Conservation (phyloP, 192 early-diverging fungal species). For the Rhizophagus clarus region DNA sequence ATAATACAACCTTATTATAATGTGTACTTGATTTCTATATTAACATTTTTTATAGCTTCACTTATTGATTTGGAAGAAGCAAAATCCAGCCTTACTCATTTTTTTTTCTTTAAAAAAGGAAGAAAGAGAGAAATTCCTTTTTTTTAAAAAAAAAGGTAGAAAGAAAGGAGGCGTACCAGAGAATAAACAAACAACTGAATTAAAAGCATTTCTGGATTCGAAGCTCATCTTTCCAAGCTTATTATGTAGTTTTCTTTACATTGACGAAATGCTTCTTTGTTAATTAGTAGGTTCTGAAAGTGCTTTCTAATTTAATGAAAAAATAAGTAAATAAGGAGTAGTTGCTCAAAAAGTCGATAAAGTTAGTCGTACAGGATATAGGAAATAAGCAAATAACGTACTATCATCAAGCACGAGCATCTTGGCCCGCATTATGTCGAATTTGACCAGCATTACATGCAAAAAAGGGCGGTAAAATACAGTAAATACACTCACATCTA, state of each 20-base stretch:
- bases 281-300: slow-evolving; percentile 24
- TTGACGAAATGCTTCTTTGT: slow-evolving; percentile 31
- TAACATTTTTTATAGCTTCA: background rate
- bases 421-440: too few species aligned
- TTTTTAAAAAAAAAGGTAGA: too few species aligned
- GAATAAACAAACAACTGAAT: too few species aligned
- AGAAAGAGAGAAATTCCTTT: too few species aligned
- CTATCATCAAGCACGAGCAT: too few species aligned
- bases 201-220: background rate
- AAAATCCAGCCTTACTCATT: too few species aligned
- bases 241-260: slow-evolving; percentile 1
- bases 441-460: too few species aligned
- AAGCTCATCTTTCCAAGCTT: slow-evolving; percentile 1
- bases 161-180: too few species aligned
- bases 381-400: background rate
- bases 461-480: too few species aligned
- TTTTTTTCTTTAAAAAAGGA: background rate
- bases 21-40: background rate
- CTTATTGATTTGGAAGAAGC: background rate
- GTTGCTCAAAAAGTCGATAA: too few species aligned
- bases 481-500: background rate
- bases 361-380: too few species aligned
- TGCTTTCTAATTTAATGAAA: slow-evolving; percentile 22
- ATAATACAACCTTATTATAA: background rate
- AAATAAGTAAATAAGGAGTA: too few species aligned